Evolutionary conservation across 352 stramenopile genomes (phyloP), one percentile per base, ranked within the genome.

Genomic region (Globisporangium alternatum): DNA sequence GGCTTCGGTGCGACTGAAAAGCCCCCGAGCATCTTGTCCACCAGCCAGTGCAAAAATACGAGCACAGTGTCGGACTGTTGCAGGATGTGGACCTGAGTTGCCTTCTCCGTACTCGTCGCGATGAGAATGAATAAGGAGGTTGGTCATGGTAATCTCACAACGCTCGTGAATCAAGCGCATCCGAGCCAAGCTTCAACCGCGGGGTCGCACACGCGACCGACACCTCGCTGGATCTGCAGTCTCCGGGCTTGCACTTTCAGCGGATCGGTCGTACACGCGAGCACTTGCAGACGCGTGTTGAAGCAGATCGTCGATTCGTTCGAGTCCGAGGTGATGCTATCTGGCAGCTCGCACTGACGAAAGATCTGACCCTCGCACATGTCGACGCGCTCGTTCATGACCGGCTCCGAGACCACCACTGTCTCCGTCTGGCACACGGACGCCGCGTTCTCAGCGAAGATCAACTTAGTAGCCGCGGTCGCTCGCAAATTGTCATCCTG

Each of bases 151-250:
- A n/a, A n/a, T n/a, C n/a, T n/a, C n/a, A n/a, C n/a, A n/a, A n/a
- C n/a, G n/a, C n/a, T n/a, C n/a, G n/a, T n/a, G n/a, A 35, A 6
- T 51, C n/a, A 51, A 5, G 51, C 13, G 25, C 43, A 60, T 21
- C 61, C 61, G 10, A 58, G 43, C 47, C 52, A 66, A 19, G 39
- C 52, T 60, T 66, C 54, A 9, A 56, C 43, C 45, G 7, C 33
- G 53, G 52, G 61, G 21, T 66, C 44, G 25, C 56, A 66, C 17
- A 22, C 10, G 12, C 10, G 21, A 9, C 56, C 61, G 5, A 54
- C 41, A 2, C 30, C 9, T 1, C 3, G 56, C 10, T 41, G 17
- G 41, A 63, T 63, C 30, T 63, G 56, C 56, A 30, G 56, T 43
- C 43, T 22, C 6, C 56, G 41, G n/a, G 35, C 21, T 19, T 13